Evolutionary conservation across 2,329 filamentous ascomycete species (phyloP).

Genomic region (Metarhizium sp.): DNA sequence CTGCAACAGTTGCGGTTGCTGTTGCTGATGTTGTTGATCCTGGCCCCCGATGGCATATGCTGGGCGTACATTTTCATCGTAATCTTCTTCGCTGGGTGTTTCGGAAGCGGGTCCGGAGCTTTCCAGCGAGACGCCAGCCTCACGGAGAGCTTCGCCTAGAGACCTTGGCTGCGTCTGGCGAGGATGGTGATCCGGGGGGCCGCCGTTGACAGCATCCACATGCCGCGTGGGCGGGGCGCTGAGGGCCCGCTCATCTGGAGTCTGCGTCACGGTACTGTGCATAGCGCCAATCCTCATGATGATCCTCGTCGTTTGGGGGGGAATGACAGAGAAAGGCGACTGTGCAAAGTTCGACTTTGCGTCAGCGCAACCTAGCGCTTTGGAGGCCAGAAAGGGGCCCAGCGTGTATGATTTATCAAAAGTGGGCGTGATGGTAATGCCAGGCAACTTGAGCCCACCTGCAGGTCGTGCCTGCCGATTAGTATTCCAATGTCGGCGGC

Average conservation of each 20-base stretch:
- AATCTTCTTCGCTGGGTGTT: constrained; percentile 36
- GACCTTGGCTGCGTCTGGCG: constrained; percentile 11
- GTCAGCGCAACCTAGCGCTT: neutral
- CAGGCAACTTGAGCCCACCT: neutral
- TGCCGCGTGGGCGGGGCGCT: neutral
- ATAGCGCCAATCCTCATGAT: neutral
- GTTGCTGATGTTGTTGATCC: neutral
- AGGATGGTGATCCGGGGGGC: neutral
- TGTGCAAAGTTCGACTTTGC: neutral
- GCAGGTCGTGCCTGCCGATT: neutral
- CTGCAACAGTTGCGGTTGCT: neutral
- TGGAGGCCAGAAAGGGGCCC: neutral
- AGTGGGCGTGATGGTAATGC: neutral
- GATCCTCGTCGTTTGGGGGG: no score
- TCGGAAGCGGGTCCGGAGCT: constrained; percentile 20
- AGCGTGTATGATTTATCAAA: neutral
- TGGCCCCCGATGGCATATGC: constrained; percentile 10
- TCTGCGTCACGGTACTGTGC: neutral
- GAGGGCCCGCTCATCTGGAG: neutral
- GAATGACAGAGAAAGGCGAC: neutral
- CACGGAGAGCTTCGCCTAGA: constrained; percentile 18
- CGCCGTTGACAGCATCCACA: neutral
- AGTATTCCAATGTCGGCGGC: neutral
- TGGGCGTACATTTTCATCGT: constrained; percentile 28
- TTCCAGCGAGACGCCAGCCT: constrained; percentile 15